These are phyloP conservation scores for Colletotrichum salicis DNA, from an alignment of 2,329 filamentous ascomycete species.

Conservation along the genomic window DNA sequence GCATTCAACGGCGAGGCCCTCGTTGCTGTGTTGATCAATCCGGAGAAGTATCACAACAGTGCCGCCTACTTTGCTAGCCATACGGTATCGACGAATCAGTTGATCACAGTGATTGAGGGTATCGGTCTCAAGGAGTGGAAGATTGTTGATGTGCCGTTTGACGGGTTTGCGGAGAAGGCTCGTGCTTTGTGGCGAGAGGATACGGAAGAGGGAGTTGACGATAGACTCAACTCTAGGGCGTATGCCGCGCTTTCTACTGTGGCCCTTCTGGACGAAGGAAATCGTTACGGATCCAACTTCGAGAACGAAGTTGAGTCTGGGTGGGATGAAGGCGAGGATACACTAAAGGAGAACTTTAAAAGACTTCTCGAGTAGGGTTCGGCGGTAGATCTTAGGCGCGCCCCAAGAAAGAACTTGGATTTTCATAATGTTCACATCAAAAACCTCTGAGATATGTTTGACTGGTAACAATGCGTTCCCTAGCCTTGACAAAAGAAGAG, in stretches of 20 bases:
- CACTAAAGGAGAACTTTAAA: not conserved
- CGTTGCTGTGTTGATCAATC: conserved; percentile 19
- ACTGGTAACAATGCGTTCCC: too few relatives aligned
- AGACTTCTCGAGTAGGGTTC: not conserved
- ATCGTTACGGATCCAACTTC: conserved; percentile 34
- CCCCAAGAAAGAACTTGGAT: too few relatives aligned
- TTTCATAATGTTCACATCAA: not conserved
- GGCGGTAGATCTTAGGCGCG: not conserved
- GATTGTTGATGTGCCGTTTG: not conserved
- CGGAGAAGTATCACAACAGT: not conserved
- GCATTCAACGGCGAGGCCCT: conserved; percentile 26
- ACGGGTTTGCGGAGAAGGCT: not conserved
- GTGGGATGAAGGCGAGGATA: conserved; percentile 4
- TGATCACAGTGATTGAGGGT: conserved; percentile 3
- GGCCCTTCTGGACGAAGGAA: conserved; percentile 31
- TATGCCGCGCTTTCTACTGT: conserved; percentile 33
- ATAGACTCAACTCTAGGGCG: conserved; percentile 26
- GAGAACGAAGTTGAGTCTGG: conserved; percentile 24
- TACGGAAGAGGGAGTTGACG: not conserved
- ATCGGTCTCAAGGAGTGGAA: conserved; percentile 5
- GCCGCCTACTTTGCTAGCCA: conserved; percentile 27
- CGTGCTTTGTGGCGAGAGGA: conserved; percentile 27
- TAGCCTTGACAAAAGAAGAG: too few relatives aligned
- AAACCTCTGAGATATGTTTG: too few relatives aligned
- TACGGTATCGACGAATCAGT: conserved; percentile 24